phyloP scores from a whole-genome alignment of 768 basidiomycete species.

The Lactarius sanguifluus region DNA sequence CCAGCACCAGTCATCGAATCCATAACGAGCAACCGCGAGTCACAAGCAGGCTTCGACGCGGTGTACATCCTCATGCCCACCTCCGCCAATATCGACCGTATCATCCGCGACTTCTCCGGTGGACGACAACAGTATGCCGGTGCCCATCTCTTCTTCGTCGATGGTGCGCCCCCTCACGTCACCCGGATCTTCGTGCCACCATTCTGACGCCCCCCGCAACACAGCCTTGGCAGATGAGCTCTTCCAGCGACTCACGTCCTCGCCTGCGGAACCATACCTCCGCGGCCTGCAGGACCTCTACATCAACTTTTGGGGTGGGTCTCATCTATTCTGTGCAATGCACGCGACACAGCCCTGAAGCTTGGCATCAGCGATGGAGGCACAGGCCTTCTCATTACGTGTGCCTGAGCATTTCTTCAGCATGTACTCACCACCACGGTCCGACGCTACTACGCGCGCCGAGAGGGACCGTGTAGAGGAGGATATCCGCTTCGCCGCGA shows the following conservation, averaged over 20 bases:
- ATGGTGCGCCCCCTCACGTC: conserved; percentile 52
- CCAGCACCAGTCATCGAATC: conserved; percentile 78
- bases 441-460: conserved; percentile 60
- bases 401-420: conserved; percentile 83
- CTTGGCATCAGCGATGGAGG: conserved; percentile 65
- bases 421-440: conserved; percentile 81
- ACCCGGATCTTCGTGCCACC: neutral
- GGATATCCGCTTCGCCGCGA: conserved; percentile 75
- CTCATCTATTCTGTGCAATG: neutral
- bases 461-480: conserved; percentile 81
- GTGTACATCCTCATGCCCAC: conserved; percentile 96
- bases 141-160: conserved; percentile 92
- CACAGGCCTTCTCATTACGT: conserved; percentile 79
- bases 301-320: conserved; percentile 89
- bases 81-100: conserved; percentile 85
- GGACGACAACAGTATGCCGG: conserved; percentile 71
- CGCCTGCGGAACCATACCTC: conserved; percentile 76
- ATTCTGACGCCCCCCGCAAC: conserved; percentile 12
- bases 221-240: conserved; percentile 76
- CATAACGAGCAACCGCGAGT: conserved; percentile 78
- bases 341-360: neutral
- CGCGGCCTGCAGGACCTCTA: conserved; percentile 81
- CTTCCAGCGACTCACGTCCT: conserved; percentile 71
- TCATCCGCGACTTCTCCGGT: conserved; percentile 79
- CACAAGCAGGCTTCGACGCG: conserved; percentile 85